Conservation (phyloP, 208 protist species). For the Leishmania arabica region DNA sequence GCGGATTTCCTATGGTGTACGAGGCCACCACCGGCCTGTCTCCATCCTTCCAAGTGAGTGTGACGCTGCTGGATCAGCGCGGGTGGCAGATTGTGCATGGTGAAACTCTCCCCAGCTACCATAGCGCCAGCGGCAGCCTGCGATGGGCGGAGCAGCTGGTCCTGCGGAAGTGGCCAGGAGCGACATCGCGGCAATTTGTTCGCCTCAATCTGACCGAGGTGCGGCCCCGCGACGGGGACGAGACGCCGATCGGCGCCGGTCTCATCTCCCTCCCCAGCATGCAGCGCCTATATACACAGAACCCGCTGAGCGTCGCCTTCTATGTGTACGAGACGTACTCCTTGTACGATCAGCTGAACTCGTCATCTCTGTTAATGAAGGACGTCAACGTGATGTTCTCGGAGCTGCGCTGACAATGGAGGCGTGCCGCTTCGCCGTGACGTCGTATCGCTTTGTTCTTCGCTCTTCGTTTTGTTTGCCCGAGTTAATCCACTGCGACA, state of each 20-base stretch:
- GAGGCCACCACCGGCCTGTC: conserved; percentile 73
- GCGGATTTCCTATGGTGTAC: conserved; percentile 87
- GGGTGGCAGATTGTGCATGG: conserved; percentile 83
- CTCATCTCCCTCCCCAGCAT: conserved; percentile 80
- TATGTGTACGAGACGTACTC: conserved; percentile 93
- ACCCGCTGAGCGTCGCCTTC: conserved; percentile 79
- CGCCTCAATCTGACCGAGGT: conserved; percentile 91
- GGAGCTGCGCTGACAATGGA: conserved; percentile 40
- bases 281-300: conserved; percentile 56
- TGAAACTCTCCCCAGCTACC: conserved; percentile 85
- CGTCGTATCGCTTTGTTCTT: neutral
- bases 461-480: neutral
- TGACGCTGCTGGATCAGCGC: conserved; percentile 83
- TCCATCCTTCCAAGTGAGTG: conserved; percentile 83
- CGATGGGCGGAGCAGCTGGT: conserved; percentile 84
- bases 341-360: conserved; percentile 85
- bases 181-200: conserved; percentile 76
- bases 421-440: neutral
- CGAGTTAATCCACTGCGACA: neutral
- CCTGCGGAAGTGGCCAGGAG: conserved; percentile 87
- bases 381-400: conserved; percentile 82
- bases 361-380: conserved; percentile 84
- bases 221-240: conserved; percentile 74
- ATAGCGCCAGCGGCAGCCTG: conserved; percentile 84
- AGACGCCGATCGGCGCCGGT: conserved; percentile 83